phyloP scores from a whole-genome alignment of 2,329 filamentous ascomycete genomes.

The Mycogone perniciosa region DNA sequence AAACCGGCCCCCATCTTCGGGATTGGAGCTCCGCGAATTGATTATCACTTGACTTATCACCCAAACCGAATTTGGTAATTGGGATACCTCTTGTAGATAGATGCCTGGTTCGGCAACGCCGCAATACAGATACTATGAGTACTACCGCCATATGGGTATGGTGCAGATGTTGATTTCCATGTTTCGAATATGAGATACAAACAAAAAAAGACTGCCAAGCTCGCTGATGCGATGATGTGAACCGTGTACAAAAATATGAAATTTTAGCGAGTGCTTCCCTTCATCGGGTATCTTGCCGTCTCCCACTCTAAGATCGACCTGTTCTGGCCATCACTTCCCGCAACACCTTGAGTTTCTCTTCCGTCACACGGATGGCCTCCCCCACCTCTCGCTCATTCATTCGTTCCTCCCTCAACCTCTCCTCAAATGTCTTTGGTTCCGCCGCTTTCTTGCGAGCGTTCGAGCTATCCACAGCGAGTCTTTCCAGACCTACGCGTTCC shows the following conservation, averaged over 20 bases:
- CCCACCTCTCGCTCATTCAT: constrained; percentile 70
- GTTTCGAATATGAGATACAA: background rate
- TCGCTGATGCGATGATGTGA: background rate
- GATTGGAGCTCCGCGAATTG: no score
- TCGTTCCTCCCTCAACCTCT: constrained; percentile 49
- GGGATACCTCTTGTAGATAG: background rate
- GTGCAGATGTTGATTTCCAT: background rate
- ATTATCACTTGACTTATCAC: background rate
- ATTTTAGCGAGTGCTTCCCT: background rate
- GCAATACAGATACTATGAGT: no score
- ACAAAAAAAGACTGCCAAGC: constrained; percentile 1
- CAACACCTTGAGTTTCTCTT: constrained; percentile 72
- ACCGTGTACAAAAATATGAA: constrained; percentile 5
- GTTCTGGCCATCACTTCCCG: constrained; percentile 61
- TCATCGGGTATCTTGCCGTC: constrained; percentile 4
- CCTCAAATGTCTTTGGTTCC: constrained; percentile 52
- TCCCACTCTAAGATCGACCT: constrained; percentile 14
- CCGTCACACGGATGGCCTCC: constrained; percentile 77
- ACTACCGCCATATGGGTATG: no score
- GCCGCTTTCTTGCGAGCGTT: constrained; percentile 39
- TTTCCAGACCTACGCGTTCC: constrained; percentile 71
- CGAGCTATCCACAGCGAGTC: constrained; percentile 34
- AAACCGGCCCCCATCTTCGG: no score
- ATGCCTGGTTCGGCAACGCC: background rate
- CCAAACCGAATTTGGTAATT: background rate